Evolutionary conservation across 306 rosid species (phyloP).

Genomic region (Castanea mollissima): DNA sequence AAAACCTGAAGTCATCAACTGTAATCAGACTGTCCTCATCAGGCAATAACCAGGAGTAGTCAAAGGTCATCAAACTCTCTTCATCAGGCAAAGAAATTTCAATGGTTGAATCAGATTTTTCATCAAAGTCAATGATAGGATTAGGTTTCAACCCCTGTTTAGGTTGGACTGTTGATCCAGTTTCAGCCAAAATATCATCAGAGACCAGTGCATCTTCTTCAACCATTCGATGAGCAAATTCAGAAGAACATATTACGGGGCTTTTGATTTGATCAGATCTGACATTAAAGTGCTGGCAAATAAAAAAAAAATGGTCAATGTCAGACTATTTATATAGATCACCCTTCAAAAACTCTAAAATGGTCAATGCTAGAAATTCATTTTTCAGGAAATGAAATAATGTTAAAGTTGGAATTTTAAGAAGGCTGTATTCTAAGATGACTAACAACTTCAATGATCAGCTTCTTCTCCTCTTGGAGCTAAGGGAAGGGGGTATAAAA

Average conservation of each 20-base stretch:
- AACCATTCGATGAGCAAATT: background rate
- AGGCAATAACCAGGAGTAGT: constrained; percentile 28
- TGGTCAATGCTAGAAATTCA: too few species aligned
- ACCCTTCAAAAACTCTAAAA: background rate
- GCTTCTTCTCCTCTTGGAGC: too few species aligned
- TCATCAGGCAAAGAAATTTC: constrained; percentile 53
- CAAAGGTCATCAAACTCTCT: constrained; percentile 53
- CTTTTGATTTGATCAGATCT: background rate
- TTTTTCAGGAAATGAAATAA: too few species aligned
- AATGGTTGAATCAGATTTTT: constrained; percentile 16
- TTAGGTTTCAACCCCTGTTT: constrained; percentile 23
- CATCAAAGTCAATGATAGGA: constrained; percentile 21
- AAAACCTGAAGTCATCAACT: constrained; percentile 30
- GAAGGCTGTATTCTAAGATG: too few species aligned
- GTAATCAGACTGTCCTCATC: constrained; percentile 19
- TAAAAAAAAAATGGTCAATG: background rate
- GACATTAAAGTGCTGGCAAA: background rate
- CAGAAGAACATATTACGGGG: background rate
- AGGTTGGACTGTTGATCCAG: constrained; percentile 8
- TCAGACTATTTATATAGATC: background rate
- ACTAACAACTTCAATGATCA: too few species aligned
- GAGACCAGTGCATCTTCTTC: constrained; percentile 5
- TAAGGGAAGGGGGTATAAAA: too few species aligned
- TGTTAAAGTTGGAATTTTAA: too few species aligned
- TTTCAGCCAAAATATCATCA: background rate